Evolutionary conservation across 116 monocot species (phyloP).

Genomic region (Posidonia oceanica): DNA sequence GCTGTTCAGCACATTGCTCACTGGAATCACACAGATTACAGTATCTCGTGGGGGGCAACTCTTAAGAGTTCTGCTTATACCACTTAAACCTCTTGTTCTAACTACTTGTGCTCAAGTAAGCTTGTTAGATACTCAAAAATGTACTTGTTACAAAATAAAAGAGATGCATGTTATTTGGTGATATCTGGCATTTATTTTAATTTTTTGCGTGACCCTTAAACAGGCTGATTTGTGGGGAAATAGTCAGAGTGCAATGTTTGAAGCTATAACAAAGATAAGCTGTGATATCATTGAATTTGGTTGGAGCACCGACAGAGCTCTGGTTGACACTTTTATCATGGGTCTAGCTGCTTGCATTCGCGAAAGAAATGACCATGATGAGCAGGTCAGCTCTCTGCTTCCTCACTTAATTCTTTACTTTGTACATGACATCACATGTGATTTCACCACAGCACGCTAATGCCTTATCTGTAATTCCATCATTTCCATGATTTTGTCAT

Average conservation of each 20-base stretch:
- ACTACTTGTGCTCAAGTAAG: slow-evolving; percentile 79
- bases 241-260: slow-evolving; percentile 76
- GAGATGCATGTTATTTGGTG: neutral
- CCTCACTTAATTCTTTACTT: neutral
- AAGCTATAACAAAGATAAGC: slow-evolving; percentile 67
- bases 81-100: slow-evolving; percentile 85
- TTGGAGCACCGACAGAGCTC: slow-evolving; percentile 92
- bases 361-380: slow-evolving; percentile 91
- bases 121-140: neutral
- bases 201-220: neutral
- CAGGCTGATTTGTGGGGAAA: slow-evolving; percentile 81
- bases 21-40: slow-evolving; percentile 80
- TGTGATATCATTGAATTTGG: slow-evolving; percentile 99
- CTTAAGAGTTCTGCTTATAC: slow-evolving; percentile 75
- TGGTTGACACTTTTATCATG: slow-evolving; percentile 99
- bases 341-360: slow-evolving; percentile 87
- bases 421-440: neutral
- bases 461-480: neutral
- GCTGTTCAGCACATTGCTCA: slow-evolving; percentile 59
- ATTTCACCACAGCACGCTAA: neutral
- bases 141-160: neutral
- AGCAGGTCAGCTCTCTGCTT: slow-evolving; percentile 13
- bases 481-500: no score
- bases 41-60: slow-evolving; percentile 86
- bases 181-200: neutral